These are phyloP conservation scores for Phialemonium atrogriseum DNA, from an alignment of 2,329 filamentous ascomycete species.

Conservation along the genomic window DNA sequence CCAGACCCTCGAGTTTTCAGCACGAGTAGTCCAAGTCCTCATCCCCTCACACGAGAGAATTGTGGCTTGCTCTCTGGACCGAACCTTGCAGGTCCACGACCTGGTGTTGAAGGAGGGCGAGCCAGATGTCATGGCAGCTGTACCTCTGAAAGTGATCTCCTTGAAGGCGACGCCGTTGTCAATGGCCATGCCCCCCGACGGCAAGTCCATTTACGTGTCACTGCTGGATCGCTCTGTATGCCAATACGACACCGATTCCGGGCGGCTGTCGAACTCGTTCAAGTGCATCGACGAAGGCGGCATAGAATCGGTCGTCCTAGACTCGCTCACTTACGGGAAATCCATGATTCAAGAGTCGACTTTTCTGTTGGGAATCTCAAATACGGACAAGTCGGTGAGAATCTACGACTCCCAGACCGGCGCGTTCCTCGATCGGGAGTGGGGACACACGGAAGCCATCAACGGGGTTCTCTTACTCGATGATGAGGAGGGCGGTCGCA, in stretches of 20 bases:
- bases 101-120: constrained; percentile 61
- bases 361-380: constrained; percentile 79
- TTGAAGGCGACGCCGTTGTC: constrained; percentile 83
- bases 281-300: constrained; percentile 75
- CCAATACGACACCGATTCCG: constrained; percentile 56
- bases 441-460: constrained; percentile 91
- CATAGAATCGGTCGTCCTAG: constrained; percentile 73
- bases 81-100: constrained; percentile 77
- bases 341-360: constrained; percentile 46
- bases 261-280: constrained; percentile 64
- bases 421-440: constrained; percentile 74
- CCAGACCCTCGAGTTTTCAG: constrained; percentile 89
- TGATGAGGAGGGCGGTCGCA: constrained; percentile 43
- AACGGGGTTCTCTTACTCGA: constrained; percentile 72
- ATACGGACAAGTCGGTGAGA: constrained; percentile 90
- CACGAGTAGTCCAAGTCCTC: constrained; percentile 68
- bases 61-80: constrained; percentile 81
- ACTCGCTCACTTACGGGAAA: constrained; percentile 61
- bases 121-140: constrained; percentile 61
- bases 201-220: constrained; percentile 49
- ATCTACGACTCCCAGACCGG: constrained; percentile 78
- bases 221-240: constrained; percentile 52
- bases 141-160: constrained; percentile 68
- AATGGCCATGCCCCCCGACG: constrained; percentile 63
- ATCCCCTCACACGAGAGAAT: constrained; percentile 68